Conservation (phyloP, 306 rosid species). For the Cucurbita maxima region DNA sequence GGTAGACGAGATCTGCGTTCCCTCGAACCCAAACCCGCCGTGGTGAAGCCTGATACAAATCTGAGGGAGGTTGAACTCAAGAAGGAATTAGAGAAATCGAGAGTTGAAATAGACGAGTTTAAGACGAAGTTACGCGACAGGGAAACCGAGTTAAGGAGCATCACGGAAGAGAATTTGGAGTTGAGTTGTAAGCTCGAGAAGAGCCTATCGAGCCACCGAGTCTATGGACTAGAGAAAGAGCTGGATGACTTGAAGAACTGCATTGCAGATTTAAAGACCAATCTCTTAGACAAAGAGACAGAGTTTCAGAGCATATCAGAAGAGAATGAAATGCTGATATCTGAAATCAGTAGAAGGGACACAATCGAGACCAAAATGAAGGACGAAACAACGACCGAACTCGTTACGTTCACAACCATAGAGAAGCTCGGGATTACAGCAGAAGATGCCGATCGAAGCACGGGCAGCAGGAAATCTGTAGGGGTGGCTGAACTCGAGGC, state of each 20-base stretch:
- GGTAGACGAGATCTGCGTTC: constrained; percentile 49
- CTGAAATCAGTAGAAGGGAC: constrained; percentile 35
- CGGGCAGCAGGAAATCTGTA: constrained; percentile 25
- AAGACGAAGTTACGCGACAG: constrained; percentile 63
- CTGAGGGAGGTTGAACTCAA: constrained; percentile 35
- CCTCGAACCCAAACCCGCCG: constrained; percentile 34
- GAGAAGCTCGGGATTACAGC: constrained; percentile 54
- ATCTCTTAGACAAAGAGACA: constrained; percentile 82
- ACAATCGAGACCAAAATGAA: constrained; percentile 19
- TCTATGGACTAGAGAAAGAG: constrained; percentile 34
- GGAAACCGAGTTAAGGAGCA: constrained; percentile 77
- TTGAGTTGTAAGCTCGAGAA: constrained; percentile 42
- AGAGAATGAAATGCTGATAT: constrained; percentile 62
- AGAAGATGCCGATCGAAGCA: constrained; percentile 58
- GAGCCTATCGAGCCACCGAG: constrained; percentile 28
- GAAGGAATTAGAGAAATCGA: constrained; percentile 37
- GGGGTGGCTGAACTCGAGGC: constrained; percentile 74
- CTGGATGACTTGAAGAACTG: constrained; percentile 35
- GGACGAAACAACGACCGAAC: constrained; percentile 20
- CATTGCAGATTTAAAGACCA: constrained; percentile 42
- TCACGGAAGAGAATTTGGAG: constrained; percentile 72
- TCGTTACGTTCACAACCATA: constrained; percentile 37
- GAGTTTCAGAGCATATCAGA: constrained; percentile 71
- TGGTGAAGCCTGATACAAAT: constrained; percentile 29
- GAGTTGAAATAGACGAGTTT: constrained; percentile 50